Evolutionary conservation across 208 protist genomes (phyloP).

Genomic region (Leishmania turanica): DNA sequence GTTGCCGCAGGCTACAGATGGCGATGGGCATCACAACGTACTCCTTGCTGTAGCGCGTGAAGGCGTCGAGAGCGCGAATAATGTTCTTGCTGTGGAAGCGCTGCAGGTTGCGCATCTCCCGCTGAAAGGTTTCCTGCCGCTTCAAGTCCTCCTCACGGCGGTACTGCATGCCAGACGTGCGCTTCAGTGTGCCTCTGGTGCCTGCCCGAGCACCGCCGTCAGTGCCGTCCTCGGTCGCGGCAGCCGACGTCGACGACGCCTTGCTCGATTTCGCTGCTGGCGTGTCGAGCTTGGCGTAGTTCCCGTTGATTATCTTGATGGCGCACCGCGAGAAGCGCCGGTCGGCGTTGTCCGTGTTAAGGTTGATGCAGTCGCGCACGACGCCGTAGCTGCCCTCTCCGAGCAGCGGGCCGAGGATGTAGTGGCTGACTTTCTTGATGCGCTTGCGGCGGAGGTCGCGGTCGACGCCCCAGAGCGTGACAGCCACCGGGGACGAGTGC

Average conservation of each 20-base stretch:
- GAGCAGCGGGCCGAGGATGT: conserved; percentile 79
- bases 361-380: conserved; percentile 80
- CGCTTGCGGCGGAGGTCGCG: conserved; percentile 65
- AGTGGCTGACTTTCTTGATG: conserved; percentile 82
- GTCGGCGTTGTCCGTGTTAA: conserved; percentile 47
- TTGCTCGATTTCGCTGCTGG: not conserved
- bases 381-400: conserved; percentile 79
- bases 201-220: not conserved
- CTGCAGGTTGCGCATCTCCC: conserved; percentile 77
- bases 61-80: conserved; percentile 75
- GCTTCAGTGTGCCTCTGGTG: conserved; percentile 4
- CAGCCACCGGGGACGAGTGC: conserved; percentile 30
- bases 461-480: conserved; percentile 57
- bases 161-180: conserved; percentile 21
- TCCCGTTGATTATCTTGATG: conserved; percentile 46
- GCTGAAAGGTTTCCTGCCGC: conserved; percentile 33
- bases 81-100: conserved; percentile 82
- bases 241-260: not conserved
- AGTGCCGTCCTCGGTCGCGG: not conserved
- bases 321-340: conserved; percentile 46
- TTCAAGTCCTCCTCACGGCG: conserved; percentile 25
- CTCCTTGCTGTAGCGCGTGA: conserved; percentile 75
- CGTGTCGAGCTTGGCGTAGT: conserved; percentile 8
- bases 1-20: conserved; percentile 76
- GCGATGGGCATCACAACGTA: conserved; percentile 86